Conservation (phyloP, 768 basidiomycete species). For the Fomitopsis serialis region DNA sequence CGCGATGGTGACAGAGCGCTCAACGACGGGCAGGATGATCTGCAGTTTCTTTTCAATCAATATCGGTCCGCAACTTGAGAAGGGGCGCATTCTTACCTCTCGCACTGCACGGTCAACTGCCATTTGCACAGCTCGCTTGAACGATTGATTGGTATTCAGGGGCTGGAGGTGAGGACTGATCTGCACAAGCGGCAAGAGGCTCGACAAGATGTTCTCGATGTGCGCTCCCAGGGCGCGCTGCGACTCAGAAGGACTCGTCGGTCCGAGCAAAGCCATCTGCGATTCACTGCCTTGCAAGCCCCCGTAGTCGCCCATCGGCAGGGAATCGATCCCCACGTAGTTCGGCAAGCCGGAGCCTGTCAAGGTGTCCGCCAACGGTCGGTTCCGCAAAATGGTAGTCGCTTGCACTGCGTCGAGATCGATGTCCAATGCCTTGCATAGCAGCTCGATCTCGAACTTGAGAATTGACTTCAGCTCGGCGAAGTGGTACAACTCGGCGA, state of each 20-base stretch:
- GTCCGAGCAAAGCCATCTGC: constrained; percentile 58
- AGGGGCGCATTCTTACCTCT: constrained; percentile 50
- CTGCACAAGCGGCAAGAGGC: constrained; percentile 65
- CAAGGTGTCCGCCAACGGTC: constrained; percentile 56
- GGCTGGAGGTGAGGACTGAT: constrained; percentile 75
- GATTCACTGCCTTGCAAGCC: constrained; percentile 43
- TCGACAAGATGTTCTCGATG: constrained; percentile 73
- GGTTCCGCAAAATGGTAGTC: constrained; percentile 73
- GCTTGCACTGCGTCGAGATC: constrained; percentile 83
- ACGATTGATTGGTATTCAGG: constrained; percentile 69
- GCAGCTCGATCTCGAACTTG: constrained; percentile 97
- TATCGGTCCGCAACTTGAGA: no score
- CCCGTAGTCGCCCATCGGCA: constrained; percentile 73
- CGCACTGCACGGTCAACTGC: constrained; percentile 93
- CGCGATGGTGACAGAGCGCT: constrained; percentile 96
- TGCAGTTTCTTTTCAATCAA: constrained; percentile 24
- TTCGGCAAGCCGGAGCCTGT: constrained; percentile 66
- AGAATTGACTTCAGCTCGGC: constrained; percentile 94
- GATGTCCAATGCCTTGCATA: constrained; percentile 89
- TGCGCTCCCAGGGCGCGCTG: constrained; percentile 70
- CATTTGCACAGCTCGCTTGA: constrained; percentile 86
- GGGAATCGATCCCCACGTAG: constrained; percentile 76
- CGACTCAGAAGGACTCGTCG: constrained; percentile 54
- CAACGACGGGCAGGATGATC: constrained; percentile 97
- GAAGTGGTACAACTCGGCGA: constrained; percentile 95